These are phyloP conservation scores for Inosperma sp. DNA, from an alignment of 768 basidiomycete genomes.

Conservation along the genomic window DNA sequence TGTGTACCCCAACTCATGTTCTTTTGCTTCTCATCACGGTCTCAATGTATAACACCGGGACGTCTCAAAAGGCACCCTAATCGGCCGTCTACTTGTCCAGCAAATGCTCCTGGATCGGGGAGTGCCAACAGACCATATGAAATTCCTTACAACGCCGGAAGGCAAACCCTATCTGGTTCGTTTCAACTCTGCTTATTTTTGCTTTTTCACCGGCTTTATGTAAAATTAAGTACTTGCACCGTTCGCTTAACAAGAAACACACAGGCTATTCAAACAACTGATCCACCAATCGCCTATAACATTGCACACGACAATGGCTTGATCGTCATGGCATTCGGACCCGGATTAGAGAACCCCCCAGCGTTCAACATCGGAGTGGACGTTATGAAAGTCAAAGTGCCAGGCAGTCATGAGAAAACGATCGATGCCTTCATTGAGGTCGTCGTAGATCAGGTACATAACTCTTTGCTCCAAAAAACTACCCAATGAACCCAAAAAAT, in stretches of 20 bases:
- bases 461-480: constrained; percentile 1
- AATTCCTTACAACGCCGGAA: constrained; percentile 51
- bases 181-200: constrained; percentile 11
- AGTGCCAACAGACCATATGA: constrained; percentile 41
- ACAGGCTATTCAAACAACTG: constrained; percentile 41
- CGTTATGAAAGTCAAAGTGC: constrained; percentile 72
- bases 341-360: constrained; percentile 38
- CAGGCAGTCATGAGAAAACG: constrained; percentile 42
- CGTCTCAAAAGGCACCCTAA: constrained; percentile 54
- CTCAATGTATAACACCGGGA: background rate
- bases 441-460: constrained; percentile 59
- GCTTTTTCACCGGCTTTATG: background rate
- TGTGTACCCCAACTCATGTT: constrained; percentile 30
- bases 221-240: background rate
- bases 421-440: constrained; percentile 58
- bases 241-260: background rate
- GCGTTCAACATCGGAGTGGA: constrained; percentile 71
- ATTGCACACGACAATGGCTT: constrained; percentile 75
- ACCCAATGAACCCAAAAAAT: constrained; percentile 7
- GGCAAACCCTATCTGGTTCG: constrained; percentile 78
- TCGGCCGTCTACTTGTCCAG: constrained; percentile 73
- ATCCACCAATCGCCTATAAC: constrained; percentile 70
- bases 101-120: constrained; percentile 57
- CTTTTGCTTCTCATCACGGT: background rate
- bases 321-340: constrained; percentile 62